phyloP scores from a whole-genome alignment of 805 yeast species.

The Kodamaea sagamina region DNA sequence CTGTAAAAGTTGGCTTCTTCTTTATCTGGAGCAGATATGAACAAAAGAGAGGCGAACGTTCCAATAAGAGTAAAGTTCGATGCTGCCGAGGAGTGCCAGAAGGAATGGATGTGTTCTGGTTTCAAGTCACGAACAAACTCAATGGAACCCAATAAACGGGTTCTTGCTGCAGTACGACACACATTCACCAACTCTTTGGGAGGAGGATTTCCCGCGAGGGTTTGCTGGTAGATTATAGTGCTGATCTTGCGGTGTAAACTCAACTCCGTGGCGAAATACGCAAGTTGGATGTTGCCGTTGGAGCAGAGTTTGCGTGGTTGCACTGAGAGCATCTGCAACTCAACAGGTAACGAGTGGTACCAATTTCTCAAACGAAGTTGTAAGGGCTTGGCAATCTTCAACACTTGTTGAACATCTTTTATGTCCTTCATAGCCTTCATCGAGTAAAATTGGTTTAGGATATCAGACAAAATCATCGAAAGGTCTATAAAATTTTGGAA shows the following conservation, averaged over 20 bases:
- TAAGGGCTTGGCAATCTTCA: slow-evolving; percentile 77
- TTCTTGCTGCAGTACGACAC: slow-evolving; percentile 82
- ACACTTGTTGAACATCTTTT: slow-evolving; percentile 62
- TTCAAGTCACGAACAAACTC: slow-evolving; percentile 75
- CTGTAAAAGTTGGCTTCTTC: slow-evolving; percentile 68
- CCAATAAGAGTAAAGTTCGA: slow-evolving; percentile 82
- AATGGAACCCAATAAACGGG: slow-evolving; percentile 78
- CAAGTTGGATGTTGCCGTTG: slow-evolving; percentile 76
- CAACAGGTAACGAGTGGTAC: slow-evolving; percentile 72
- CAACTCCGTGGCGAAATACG: slow-evolving; percentile 88
- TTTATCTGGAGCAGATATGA: slow-evolving; percentile 54
- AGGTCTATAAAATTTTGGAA: slow-evolving; percentile 69
- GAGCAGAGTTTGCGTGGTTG: slow-evolving; percentile 66
- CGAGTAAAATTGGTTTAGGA: slow-evolving; percentile 70
- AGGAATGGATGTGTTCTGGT: slow-evolving; percentile 81
- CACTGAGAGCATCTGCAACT: slow-evolving; percentile 61
- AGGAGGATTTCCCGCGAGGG: slow-evolving; percentile 32
- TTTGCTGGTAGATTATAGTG: slow-evolving; percentile 48
- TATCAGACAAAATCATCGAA: slow-evolving; percentile 69
- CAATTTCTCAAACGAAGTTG: slow-evolving; percentile 71
- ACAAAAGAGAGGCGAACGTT: slow-evolving; percentile 80
- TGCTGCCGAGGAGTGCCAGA: slow-evolving; percentile 86
- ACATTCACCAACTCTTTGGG: slow-evolving; percentile 48
- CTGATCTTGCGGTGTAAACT: slow-evolving; percentile 80
- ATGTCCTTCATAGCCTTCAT: slow-evolving; percentile 61